These are phyloP conservation scores for Rhizophagus sp. DNA, from an alignment of 192 early-diverging fungal genomes.

Conservation along the genomic window DNA sequence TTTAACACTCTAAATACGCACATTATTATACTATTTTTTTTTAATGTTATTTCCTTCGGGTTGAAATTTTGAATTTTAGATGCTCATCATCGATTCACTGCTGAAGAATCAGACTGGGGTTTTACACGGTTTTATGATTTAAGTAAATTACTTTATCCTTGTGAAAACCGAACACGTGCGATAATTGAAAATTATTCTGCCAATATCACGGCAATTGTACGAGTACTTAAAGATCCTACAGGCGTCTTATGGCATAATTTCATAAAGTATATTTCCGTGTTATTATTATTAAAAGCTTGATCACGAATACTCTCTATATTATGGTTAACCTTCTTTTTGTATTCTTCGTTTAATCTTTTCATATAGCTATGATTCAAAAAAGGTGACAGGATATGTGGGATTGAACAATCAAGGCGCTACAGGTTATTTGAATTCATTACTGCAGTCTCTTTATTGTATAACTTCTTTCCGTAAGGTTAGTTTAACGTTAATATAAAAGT, in stretches of 20 bases:
- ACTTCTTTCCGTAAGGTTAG: constrained; percentile 81
- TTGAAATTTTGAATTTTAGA: constrained; percentile 28
- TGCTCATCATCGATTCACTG: constrained; percentile 81
- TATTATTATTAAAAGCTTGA: too few species aligned
- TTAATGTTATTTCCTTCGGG: not conserved
- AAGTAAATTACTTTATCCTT: constrained; percentile 41
- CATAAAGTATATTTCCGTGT: constrained; percentile 63
- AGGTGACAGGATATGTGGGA: constrained; percentile 89
- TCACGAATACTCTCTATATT: constrained; percentile 4
- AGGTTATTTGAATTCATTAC: constrained; percentile 98
- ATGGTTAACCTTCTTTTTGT: constrained; percentile 1
- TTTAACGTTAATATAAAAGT: not conserved
- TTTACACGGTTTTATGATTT: constrained; percentile 79
- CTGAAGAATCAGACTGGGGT: constrained; percentile 91
- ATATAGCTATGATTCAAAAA: constrained; percentile 84
- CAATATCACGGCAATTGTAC: constrained; percentile 71
- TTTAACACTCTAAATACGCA: not conserved
- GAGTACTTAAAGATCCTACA: constrained; percentile 81
- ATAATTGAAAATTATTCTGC: constrained; percentile 68
- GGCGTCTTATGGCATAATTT: constrained; percentile 97
- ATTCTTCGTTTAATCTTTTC: constrained; percentile 27
- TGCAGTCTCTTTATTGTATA: constrained; percentile 95
- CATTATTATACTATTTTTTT: not conserved
- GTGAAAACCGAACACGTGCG: constrained; percentile 47
- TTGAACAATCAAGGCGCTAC: constrained; percentile 98